Base-by-base conservation (phyloP, 768 basidiomycete genomes). In the Boletus reticuloceps region DNA sequence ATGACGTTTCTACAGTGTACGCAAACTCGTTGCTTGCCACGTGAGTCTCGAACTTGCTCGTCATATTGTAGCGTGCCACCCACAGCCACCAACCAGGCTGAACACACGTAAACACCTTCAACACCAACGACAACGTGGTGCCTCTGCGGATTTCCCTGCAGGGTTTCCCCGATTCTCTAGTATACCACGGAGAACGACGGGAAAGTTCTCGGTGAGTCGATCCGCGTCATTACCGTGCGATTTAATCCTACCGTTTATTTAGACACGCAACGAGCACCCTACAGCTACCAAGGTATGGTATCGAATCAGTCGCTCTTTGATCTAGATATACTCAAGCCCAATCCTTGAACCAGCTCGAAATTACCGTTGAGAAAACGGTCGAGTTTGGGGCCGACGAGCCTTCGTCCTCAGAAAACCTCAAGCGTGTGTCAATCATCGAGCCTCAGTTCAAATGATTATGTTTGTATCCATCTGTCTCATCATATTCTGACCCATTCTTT, bases 11-110 rank as follows among this genome's bases (percentile, higher is more conserved):
- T 36, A 14, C 19, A 80, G 79, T 79, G 46, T 82, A 82, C 43
- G 78, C 80, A 2, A 82, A 78, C 53, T 81, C 80, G 4, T 63
- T 82, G 14, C 71, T 81, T 13, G 80, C 79, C 1, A 79, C 79
- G 65, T 66, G 40, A 47, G 66, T 58, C 19, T 49, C 19, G 17
- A 27, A 34, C 25, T 2, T 36, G 9, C n/a, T 37, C 22, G 1
- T 38, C 40, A 11, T 40, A 25, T 54, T 16, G 19, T 22, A 29
- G 12, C 20, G 34, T 10, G 5, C 51, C 6, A 49, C 22, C 27
- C 8, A 40, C 47, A 22, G 3, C 1, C 36, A 46, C 27, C 42
- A 77, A 46, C 27, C 42, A 77, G 75, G n/a, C 56, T 77, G 46
- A 77, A 77, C 49, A 65, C 74, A 11, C 72, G 75, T 20, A 70